Evolutionary conservation across 305 asterid species (phyloP), one percentile per base, ranked within the genome.

Genomic region (Fraxinus greggii): DNA sequence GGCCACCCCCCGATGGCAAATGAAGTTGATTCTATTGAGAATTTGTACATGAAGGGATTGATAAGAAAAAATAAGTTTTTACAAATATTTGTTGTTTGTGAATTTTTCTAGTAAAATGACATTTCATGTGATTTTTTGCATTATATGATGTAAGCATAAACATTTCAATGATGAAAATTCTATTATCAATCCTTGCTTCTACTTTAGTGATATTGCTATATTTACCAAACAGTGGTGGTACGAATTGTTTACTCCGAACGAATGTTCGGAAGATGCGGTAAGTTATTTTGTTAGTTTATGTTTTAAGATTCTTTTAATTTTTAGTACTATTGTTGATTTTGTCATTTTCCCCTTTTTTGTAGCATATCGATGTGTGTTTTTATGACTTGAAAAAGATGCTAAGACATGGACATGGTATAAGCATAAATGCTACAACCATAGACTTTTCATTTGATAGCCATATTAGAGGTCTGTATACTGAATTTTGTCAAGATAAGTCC

Each of bases 1-100:
- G 1, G 10, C 1, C 1, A 1, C 17, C 3, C 15, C 9, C 4
- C 0, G 0, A 0, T 2, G 0, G 15, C 4, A 9, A 1, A 0
- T 8, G 48, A 42, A 0, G 5, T 42, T 42, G 51, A 10, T 42
- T 0, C 51, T 42, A 0, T 3, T 10, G 17, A 42, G 5, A 0
- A 0, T 42, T 42, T 0, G 51, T 42, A 42, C 4, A 42, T 0
- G 0, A 10, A 42, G 1, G 15, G 17, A 2, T 42, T 42, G 17
- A 40, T 40, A 3, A 40, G 1, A 40, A 2, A 42, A 10, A 10
- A 42, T 40, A 40, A 42, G 51, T 40, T 40, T 0, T 42, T 42
- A 42, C 17, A 2, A 10, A 2, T 42, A 2, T 42, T 42, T 10
- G 15, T 42, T 42, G 17, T 42, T 12, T 48, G 21, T 15, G 17